Base-by-base conservation (phyloP, 2,329 filamentous ascomycete species). In the Colletotrichum australisinense region DNA sequence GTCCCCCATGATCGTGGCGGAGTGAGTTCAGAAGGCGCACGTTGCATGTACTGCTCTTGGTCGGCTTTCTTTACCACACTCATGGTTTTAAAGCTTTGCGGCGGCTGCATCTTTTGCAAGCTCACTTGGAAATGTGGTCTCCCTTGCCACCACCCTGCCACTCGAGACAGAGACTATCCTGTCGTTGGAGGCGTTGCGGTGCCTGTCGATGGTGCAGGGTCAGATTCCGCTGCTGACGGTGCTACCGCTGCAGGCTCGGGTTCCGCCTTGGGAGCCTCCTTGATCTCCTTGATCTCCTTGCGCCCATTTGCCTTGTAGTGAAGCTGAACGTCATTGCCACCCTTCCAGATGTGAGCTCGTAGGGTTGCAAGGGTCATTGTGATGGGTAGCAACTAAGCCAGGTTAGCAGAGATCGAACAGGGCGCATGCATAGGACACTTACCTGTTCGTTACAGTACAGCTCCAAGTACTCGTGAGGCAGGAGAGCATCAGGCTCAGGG, bases 351-450 rank as follows among this genome's bases (percentile, higher is more conserved):
- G 80, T 98, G 95, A 2, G 95, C 93, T 38, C 96, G 92, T 56
- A 99, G 91, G 0, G 95, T 98, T 5, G 95, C 95, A n/a, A 99
- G 89, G 46, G 93, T 98, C 93, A 98, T 98, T 38, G 92, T 93
- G 7, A 92, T 91, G 2, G 93, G 90, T 30, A 98, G 87, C 72
- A 93, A 82, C 89, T 92, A 74, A 52, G 78, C 60, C 16, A 12
- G 22, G 59, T 72, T 38, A 72, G 59, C 22, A 30, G 30, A 19
- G 16, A 3, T n/a, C 0, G 16, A 14, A 1, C 7, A 56, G 73
- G n/a, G 19, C 42, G 32, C 58, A 62, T 16, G 55, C 26, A 32
- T 52, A 67, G 16, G 49, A 56, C 53, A 85, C 91, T 80, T 84
- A 97, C 95, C 88, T 95, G 94, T 67, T 95, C 94, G 80, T 98